These are phyloP conservation scores for Moesziomyces sp. DNA, from an alignment of 1,284 basidiomycete species.

Conservation along the genomic window DNA sequence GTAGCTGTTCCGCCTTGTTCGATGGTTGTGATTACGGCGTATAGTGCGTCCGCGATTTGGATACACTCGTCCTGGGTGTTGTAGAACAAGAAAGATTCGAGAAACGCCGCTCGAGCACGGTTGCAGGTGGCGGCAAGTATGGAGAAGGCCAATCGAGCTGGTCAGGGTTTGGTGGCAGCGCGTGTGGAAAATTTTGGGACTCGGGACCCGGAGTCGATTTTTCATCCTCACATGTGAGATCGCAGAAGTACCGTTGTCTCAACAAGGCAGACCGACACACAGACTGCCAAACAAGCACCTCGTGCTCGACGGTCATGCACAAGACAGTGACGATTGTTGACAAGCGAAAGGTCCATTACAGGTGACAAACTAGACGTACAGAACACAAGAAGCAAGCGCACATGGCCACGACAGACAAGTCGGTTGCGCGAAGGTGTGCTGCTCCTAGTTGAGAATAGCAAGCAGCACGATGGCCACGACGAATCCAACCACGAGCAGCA, in stretches of 20 bases:
- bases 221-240: neutral
- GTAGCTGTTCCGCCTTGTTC: too few species aligned
- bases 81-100: too few species aligned
- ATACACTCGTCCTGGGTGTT: neutral
- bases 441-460: conserved; percentile 70
- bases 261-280: too few species aligned
- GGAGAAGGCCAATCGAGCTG: neutral
- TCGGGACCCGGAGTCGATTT: conserved; percentile 22
- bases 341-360: conserved; percentile 17
- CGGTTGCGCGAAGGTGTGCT: neutral
- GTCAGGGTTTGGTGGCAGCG: conserved; percentile 2
- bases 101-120: too few species aligned
- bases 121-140: neutral
- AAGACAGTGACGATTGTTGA: neutral
- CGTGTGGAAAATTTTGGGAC: conserved; percentile 27
- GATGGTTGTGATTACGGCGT: too few species aligned
- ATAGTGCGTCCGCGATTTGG: neutral
- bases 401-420: conserved; percentile 1
- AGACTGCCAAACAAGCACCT: too few species aligned
- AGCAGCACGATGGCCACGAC: conserved; percentile 90
- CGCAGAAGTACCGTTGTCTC: neutral
- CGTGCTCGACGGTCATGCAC: neutral
- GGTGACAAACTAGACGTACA: conserved; percentile 3
- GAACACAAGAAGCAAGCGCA: neutral
- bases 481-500: conserved; percentile 86